These are phyloP conservation scores for Musa acuminata DNA, from an alignment of 176 grass and related monocot genomes.

Conservation along the genomic window DNA sequence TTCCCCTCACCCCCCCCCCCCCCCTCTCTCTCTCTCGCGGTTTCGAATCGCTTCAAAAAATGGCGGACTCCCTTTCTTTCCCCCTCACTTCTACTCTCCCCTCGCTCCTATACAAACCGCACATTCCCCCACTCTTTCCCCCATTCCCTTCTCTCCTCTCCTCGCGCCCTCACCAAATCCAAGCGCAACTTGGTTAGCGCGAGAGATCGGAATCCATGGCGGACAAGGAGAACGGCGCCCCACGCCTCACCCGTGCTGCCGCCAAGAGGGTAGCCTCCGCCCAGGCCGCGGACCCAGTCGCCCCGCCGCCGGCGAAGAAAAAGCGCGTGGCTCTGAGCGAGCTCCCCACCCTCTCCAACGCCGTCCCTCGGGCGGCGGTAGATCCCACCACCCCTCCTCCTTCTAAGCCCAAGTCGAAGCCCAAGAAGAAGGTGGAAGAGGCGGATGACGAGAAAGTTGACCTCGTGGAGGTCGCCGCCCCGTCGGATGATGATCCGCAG, in stretches of 20 bases:
- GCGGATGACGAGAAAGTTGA: constrained; percentile 14
- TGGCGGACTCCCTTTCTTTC: constrained; percentile 26
- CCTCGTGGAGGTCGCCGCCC: not conserved
- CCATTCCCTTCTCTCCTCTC: not conserved
- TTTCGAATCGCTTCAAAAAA: constrained; percentile 26
- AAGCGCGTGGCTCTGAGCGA: constrained; percentile 70
- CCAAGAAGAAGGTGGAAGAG: constrained; percentile 7
- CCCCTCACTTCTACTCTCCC: constrained; percentile 6
- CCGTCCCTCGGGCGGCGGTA: not conserved
- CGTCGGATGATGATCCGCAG: constrained; percentile 29
- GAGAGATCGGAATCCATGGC: constrained; percentile 29
- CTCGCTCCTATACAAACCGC: constrained; percentile 22
- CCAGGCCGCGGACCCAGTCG: not conserved
- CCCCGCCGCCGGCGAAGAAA: constrained; percentile 31
- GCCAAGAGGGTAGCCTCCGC: constrained; percentile 47
- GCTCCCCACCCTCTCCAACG: constrained; percentile 45
- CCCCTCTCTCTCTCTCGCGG: not conserved
- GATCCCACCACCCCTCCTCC: constrained; percentile 1
- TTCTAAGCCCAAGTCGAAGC: constrained; percentile 22
- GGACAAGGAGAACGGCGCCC: constrained; percentile 73
- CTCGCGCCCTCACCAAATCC: not conserved
- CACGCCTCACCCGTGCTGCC: constrained; percentile 42
- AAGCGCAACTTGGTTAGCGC: not conserved
- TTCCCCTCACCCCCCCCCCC: too few species aligned
- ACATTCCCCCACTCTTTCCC: not conserved